Evolutionary conservation across 2,329 filamentous ascomycete species (phyloP), one percentile per base, ranked within the genome.

Genomic region (Fusarium udum): DNA sequence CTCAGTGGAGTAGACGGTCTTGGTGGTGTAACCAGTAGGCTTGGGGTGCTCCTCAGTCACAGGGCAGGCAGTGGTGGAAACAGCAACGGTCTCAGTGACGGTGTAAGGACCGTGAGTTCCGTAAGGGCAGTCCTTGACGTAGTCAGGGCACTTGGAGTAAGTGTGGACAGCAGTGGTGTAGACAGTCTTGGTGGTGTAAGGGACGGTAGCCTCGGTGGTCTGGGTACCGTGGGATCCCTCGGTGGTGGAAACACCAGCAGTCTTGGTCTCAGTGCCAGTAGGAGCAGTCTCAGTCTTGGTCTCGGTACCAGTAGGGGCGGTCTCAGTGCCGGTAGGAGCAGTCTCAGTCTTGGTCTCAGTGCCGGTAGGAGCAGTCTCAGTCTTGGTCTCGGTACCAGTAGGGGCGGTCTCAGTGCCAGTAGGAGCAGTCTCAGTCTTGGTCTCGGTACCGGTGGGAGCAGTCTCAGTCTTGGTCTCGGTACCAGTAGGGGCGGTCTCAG

Each of bases 41-140:
- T 72, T 69, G 59, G 67, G 58, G 37, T 73, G 28, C 53, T 61
- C 57, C 71, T 76, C 71, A 24, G 78, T 80, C 57, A 85, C 80
- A 16, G 84, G 84, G 80, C 84, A 85, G 61, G 85, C 78, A 10
- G 84, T 85, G 48, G 83, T 85, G 42, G 80, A 83, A 53, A 80
- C 60, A 28, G 80, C 74, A 34, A 78, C 69, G n/a, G 80, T 81
- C 72, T 79, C 73, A 13, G 78, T 81, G 57, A 78, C 77, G 61
- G 78, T 76, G 72, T 72, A 72, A 64, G 72, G 73, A 36, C 73
- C 67, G 48, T 73, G 31, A 37, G 71, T 66, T 26, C 72, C 69
- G 53, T 65, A 69, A 37, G 80, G 80, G 75, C 80, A 82, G 63
- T 77, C 63, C 20, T 77, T 78, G 60, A 81, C 78, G 31, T 75